Conservation (phyloP, 2,329 filamentous ascomycete genomes). For the Fusarium sarcochroum region DNA sequence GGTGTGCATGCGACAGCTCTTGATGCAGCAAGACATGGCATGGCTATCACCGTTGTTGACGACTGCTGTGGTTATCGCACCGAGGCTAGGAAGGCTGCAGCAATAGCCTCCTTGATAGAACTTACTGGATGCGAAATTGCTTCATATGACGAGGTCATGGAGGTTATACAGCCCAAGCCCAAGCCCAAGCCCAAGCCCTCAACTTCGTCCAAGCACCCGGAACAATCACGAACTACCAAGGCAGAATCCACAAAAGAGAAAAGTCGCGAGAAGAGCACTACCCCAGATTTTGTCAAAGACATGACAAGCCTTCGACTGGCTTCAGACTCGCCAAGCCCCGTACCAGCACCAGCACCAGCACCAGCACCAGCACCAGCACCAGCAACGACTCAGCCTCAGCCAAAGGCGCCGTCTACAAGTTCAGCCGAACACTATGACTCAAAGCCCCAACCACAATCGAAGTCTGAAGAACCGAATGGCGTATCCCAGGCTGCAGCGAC, state of each 20-base stretch:
- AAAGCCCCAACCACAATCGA: constrained; percentile 26
- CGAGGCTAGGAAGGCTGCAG: constrained; percentile 76
- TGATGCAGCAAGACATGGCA: constrained; percentile 89
- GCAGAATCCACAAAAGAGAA: constrained; percentile 20
- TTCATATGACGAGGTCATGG: constrained; percentile 71
- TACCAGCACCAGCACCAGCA: no score
- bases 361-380: no score
- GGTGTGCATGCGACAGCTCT: constrained; percentile 92
- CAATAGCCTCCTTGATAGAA: constrained; percentile 78
- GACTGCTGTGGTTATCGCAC: constrained; percentile 89
- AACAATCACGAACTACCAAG: constrained; percentile 22
- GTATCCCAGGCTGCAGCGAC: constrained; percentile 1
- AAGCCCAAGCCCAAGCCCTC: constrained; percentile 18
- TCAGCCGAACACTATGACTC: constrained; percentile 35
- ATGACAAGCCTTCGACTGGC: constrained; percentile 52
- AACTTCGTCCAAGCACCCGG: constrained; percentile 20
- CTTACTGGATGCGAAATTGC: constrained; percentile 80
- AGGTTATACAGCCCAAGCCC: constrained; percentile 43
- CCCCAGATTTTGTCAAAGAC: constrained; percentile 51
- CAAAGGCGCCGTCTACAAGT: constrained; percentile 41
- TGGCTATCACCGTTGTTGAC: constrained; percentile 87
- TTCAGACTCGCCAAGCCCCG: constrained; percentile 45
- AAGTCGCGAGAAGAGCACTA: constrained; percentile 43
- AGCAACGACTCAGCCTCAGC: constrained; percentile 36
- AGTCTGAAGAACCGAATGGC: constrained; percentile 33